Evolutionary conservation across 164 flowering plant genomes (phyloP).

Genomic region (Umbilicus rupestris): DNA sequence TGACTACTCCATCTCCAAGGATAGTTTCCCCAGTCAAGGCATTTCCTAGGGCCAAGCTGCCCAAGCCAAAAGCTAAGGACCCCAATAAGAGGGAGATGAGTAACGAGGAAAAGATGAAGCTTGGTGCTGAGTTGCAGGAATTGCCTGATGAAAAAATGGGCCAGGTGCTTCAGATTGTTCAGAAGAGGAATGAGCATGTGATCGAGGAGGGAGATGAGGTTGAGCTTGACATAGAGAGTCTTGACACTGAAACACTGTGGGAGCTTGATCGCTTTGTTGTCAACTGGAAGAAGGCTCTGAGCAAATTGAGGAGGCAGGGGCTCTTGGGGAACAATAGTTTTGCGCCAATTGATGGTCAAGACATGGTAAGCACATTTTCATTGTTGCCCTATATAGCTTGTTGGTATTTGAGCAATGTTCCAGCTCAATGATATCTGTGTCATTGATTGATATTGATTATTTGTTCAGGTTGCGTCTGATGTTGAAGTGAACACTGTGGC

Average conservation of each 20-base stretch:
- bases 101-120: slow-evolving; percentile 46
- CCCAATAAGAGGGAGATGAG: slow-evolving; percentile 57
- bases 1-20: slow-evolving; percentile 17
- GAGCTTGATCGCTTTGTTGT: slow-evolving; percentile 69
- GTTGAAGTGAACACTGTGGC: slow-evolving; percentile 20
- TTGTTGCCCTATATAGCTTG: neutral
- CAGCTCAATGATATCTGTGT: neutral
- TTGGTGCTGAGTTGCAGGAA: slow-evolving; percentile 48
- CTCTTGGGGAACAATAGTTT: slow-evolving; percentile 28
- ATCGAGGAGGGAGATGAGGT: slow-evolving; percentile 59
- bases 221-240: slow-evolving; percentile 65
- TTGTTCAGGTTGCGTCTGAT: slow-evolving; percentile 15
- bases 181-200: slow-evolving; percentile 37
- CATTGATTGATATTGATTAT: neutral
- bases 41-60: slow-evolving; percentile 24
- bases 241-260: slow-evolving; percentile 74
- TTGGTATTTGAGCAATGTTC: neutral
- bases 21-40: slow-evolving; percentile 20
- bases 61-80: slow-evolving; percentile 64
- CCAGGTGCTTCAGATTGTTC: slow-evolving; percentile 49
- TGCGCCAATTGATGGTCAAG: slow-evolving; percentile 14
- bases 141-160: slow-evolving; percentile 61
- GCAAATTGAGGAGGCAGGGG: slow-evolving; percentile 51
- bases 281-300: slow-evolving; percentile 48
- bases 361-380: slow-evolving; percentile 21